Conservation (phyloP, 352 stramenopile species). For the Paralagenidium karlingii region DNA sequence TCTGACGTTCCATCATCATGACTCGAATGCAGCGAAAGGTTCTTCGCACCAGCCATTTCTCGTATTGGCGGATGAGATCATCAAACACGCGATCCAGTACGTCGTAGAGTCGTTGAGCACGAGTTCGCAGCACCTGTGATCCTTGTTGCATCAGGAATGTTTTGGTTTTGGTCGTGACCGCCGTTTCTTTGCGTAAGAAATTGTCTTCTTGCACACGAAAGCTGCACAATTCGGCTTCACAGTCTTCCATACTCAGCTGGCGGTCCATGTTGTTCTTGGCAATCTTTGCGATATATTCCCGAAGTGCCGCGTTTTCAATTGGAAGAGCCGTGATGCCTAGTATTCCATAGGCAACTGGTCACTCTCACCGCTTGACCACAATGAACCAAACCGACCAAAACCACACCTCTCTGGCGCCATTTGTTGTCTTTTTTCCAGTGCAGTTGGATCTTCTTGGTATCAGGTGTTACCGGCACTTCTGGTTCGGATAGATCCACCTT, state of each 20-base stretch:
- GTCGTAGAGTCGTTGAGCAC: conserved; percentile 39
- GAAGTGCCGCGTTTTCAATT: conserved; percentile 14
- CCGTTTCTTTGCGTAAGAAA: conserved; percentile 31
- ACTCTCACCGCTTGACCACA: too few relatives aligned
- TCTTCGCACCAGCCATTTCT: conserved; percentile 34
- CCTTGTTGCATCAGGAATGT: conserved; percentile 26
- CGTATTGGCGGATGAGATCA: conserved; percentile 17
- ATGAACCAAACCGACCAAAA: too few relatives aligned
- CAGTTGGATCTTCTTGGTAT: conserved; percentile 12
- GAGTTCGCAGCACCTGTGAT: conserved; percentile 30
- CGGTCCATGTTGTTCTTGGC: conserved; percentile 16
- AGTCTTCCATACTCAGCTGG: conserved; percentile 15
- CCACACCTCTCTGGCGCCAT: conserved; percentile 28
- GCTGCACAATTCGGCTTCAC: conserved; percentile 20
- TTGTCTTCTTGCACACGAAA: conserved; percentile 23
- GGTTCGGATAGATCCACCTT: too few relatives aligned
- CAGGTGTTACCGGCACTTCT: too few relatives aligned
- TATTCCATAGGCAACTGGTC: too few relatives aligned
- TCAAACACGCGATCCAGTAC: conserved; percentile 48
- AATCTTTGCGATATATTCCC: conserved; percentile 17
- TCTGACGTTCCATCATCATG: conserved; percentile 33
- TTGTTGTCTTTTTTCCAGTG: conserved; percentile 33
- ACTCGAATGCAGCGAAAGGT: conserved; percentile 42
- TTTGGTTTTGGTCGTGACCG: conserved; percentile 30
- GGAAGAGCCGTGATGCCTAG: conserved; percentile 26